A percentile compares a stretch with the other conserved stretches of the same genome.
Conservation (phyloP, 83 land plant species). For the Larix sibirica region DNA sequence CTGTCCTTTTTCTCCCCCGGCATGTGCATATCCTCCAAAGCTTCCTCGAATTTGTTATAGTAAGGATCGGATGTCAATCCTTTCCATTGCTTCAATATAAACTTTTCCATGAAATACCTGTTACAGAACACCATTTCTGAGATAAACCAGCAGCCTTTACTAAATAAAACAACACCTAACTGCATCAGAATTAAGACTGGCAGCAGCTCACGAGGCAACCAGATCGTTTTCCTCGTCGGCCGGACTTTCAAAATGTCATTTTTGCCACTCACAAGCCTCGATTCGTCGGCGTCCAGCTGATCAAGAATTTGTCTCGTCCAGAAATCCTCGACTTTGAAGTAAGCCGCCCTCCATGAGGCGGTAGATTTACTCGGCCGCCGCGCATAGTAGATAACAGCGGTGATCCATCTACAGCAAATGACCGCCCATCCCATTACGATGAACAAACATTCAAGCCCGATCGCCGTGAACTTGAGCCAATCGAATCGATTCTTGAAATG, state of each 20-base stretch:
- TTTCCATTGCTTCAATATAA: background rate
- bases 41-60: background rate
- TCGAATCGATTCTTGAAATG: background rate
- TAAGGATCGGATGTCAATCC: background rate
- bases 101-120: background rate
- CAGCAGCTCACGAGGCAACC: background rate
- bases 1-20: background rate
- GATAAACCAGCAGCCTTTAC: constrained; percentile 10
- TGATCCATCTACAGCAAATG: constrained; percentile 1
- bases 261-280: background rate
- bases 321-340: background rate
- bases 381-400: background rate
- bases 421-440: constrained; percentile 2
- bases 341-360: background rate
- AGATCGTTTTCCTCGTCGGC: background rate
- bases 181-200: background rate
- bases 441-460: background rate
- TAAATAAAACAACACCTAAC: background rate
- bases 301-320: background rate
- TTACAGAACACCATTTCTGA: constrained; percentile 4
- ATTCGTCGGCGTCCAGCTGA: background rate
- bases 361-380: background rate
- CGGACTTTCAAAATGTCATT: background rate
- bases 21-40: background rate
- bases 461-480: background rate